Percentiles rank a stretch among this genome's conserved stretches.
phyloP scores from a whole-genome alignment of 1,284 basidiomycete species.

The Entoloma clypeatum region DNA sequence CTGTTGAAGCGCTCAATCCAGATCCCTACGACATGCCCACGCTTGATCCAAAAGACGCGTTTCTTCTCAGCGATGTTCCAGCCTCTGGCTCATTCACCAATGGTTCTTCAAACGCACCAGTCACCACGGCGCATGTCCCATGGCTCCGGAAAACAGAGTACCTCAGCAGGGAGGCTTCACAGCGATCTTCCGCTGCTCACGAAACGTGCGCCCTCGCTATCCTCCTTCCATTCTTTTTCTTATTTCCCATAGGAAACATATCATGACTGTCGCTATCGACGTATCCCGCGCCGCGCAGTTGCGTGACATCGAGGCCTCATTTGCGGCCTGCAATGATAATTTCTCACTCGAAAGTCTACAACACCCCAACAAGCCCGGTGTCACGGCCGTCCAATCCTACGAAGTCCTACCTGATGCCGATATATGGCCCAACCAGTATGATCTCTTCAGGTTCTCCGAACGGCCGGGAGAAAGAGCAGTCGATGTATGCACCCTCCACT shows the following conservation, averaged over 20 bases:
- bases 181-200: slow-evolving; percentile 43
- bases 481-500: slow-evolving; percentile 44
- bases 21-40: slow-evolving; percentile 54
- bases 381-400: slow-evolving; percentile 80
- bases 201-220: slow-evolving; percentile 48
- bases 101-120: slow-evolving; percentile 33
- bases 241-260: slow-evolving; percentile 41
- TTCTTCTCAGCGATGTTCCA: slow-evolving; percentile 59
- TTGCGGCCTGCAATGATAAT: slow-evolving; percentile 58
- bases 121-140: slow-evolving; percentile 63
- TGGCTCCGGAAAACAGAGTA: slow-evolving; percentile 92
- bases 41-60: slow-evolving; percentile 71
- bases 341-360: slow-evolving; percentile 57
- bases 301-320: slow-evolving; percentile 79
- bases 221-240: slow-evolving; percentile 1
- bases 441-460: slow-evolving; percentile 85
- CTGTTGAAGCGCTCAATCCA: slow-evolving; percentile 54
- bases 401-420: slow-evolving; percentile 85
- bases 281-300: slow-evolving; percentile 79
- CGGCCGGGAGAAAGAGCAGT: slow-evolving; percentile 73
- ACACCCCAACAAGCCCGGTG: slow-evolving; percentile 77
- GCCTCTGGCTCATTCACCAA: slow-evolving; percentile 41
- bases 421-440: slow-evolving; percentile 88
- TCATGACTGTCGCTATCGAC: slow-evolving; percentile 56
- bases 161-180: slow-evolving; percentile 62